Evolutionary conservation across 805 yeast genomes (phyloP).

Genomic region (Cyberlindnera xylosilytica): DNA sequence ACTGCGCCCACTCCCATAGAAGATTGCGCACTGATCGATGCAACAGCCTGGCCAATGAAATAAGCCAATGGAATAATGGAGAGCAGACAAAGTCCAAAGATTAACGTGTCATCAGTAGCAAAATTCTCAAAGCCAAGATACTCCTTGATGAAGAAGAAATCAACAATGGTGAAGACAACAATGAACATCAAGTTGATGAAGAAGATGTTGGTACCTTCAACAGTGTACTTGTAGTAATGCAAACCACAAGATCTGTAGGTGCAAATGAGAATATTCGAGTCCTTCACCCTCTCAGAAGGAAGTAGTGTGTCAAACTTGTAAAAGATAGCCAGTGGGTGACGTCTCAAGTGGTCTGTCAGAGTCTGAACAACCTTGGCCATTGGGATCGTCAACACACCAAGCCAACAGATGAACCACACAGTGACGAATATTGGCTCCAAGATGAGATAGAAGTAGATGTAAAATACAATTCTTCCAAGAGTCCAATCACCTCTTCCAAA

Average conservation of each 20-base stretch:
- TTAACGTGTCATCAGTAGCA: slow-evolving; percentile 55
- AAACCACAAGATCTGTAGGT: slow-evolving; percentile 90
- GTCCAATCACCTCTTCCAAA: slow-evolving; percentile 96
- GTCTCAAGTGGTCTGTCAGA: slow-evolving; percentile 71
- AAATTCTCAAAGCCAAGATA: slow-evolving; percentile 31
- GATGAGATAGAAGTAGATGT: slow-evolving; percentile 61
- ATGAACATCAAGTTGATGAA: slow-evolving; percentile 79
- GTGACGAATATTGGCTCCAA: slow-evolving; percentile 63
- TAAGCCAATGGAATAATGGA: slow-evolving; percentile 93
- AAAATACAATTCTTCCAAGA: slow-evolving; percentile 75
- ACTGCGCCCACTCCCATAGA: slow-evolving; percentile 99
- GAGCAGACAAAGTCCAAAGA: slow-evolving; percentile 72
- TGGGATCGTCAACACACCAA: slow-evolving; percentile 85
- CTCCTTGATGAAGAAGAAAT: slow-evolving; percentile 62
- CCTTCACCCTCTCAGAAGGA: slow-evolving; percentile 23
- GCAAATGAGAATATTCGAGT: slow-evolving; percentile 68
- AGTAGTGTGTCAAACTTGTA: slow-evolving; percentile 52
- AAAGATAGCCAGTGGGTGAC: slow-evolving; percentile 87
- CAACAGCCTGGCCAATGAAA: slow-evolving; percentile 98
- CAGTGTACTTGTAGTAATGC: slow-evolving; percentile 93
- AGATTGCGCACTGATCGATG: slow-evolving; percentile 96
- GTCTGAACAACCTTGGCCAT: slow-evolving; percentile 79
- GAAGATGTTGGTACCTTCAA: slow-evolving; percentile 93
- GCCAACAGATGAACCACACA: slow-evolving; percentile 68
- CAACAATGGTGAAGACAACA: slow-evolving; percentile 79